A percentile compares a stretch with the other conserved stretches of the same genome.
These are phyloP conservation scores for Solanum hybrid DNA, from an alignment of 305 asterid genomes.

Conservation along the genomic window DNA sequence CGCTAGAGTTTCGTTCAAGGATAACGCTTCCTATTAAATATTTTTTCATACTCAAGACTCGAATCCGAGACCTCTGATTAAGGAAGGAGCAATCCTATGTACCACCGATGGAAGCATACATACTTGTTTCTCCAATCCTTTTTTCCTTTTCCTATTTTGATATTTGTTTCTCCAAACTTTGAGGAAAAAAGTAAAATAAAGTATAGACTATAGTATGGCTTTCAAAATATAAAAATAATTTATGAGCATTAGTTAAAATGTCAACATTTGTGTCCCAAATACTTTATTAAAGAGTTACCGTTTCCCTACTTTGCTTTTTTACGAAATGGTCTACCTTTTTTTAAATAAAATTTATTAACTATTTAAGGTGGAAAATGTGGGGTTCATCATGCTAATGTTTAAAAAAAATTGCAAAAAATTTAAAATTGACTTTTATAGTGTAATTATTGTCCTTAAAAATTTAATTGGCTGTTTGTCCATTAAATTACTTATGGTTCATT, in stretches of 20 bases:
- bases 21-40: rapidly evolving
- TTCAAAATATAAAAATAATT: neutral
- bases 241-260: neutral
- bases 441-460: neutral
- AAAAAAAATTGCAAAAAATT: neutral
- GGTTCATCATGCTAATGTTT: neutral
- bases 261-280: neutral
- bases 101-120: neutral
- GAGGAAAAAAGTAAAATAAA: neutral
- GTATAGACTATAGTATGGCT: neutral
- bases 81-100: neutral
- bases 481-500: too few species aligned
- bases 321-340: neutral
- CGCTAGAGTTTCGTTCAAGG: rapidly evolving
- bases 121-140: neutral
- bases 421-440: neutral
- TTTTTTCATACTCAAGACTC: too few species aligned
- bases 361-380: neutral
- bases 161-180: neutral
- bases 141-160: neutral
- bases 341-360: neutral
- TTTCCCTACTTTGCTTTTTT: neutral
- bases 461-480: neutral
- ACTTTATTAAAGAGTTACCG: neutral
- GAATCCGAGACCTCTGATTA: rapidly evolving